phyloP scores from a whole-genome alignment of 179 eudicot species.

The Kewa caespitosa region DNA sequence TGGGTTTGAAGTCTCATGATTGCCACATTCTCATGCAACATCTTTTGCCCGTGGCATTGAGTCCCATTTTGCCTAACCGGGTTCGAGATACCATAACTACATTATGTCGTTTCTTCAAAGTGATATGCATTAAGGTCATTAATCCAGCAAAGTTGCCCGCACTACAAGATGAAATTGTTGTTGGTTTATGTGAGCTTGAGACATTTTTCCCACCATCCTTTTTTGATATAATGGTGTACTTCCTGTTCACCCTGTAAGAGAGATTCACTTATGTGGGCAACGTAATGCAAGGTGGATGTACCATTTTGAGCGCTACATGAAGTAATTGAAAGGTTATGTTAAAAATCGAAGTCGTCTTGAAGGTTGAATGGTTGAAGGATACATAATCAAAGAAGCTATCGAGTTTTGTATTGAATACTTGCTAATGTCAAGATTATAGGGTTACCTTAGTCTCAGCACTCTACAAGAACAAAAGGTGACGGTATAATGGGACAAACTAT shows the following conservation, averaged over 20 bases:
- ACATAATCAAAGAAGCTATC: slow-evolving; percentile 9
- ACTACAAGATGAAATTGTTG: neutral
- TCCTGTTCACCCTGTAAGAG: neutral
- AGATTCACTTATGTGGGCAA: neutral
- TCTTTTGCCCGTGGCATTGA: slow-evolving; percentile 2
- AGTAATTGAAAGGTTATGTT: slow-evolving; percentile 1
- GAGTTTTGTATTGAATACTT: slow-evolving; percentile 10
- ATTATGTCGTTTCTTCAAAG: slow-evolving; percentile 5
- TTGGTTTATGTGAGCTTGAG: slow-evolving; percentile 2
- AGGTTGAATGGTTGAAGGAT: slow-evolving; percentile 4
- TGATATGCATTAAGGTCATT: slow-evolving; percentile 11
- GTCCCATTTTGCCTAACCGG: neutral
- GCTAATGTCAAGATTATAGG: neutral
- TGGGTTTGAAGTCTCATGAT: slow-evolving; percentile 19
- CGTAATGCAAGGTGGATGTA: neutral
- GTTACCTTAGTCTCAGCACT: neutral
- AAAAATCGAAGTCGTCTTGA: neutral
- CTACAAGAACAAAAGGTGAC: neutral
- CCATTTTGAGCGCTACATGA: neutral
- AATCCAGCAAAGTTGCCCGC: neutral
- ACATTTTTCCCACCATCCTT: slow-evolving; percentile 11
- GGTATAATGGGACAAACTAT: neutral
- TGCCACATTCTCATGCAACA: slow-evolving; percentile 13
- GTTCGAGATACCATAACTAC: slow-evolving; percentile 10
- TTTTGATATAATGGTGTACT: slow-evolving; percentile 12